Percentiles rank a stretch among this genome's conserved stretches.
Conservation (phyloP, 2,329 filamentous ascomycete genomes). For the Cladosporium phlei region DNA sequence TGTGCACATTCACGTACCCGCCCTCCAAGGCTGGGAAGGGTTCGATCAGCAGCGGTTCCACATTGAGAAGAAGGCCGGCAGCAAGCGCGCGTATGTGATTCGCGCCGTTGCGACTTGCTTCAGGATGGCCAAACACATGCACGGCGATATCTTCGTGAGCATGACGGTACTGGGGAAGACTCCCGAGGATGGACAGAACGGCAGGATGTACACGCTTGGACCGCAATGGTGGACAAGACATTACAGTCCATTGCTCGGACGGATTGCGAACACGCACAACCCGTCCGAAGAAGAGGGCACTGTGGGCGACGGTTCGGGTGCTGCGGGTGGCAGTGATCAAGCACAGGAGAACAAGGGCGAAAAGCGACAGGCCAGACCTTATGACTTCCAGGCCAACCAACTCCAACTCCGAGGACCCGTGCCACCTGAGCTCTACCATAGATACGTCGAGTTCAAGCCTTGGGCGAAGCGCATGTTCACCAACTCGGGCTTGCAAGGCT, state of each 20-base stretch:
- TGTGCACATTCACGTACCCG: constrained; percentile 63
- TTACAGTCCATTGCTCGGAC: constrained; percentile 82
- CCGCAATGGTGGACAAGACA: constrained; percentile 76
- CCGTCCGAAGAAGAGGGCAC: constrained; percentile 36
- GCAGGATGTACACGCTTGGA: constrained; percentile 73
- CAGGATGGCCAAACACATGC: constrained; percentile 59
- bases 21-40: constrained; percentile 64
- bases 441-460: constrained; percentile 87
- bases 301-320: not conserved
- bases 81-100: constrained; percentile 77
- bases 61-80: constrained; percentile 78
- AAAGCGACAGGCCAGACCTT: constrained; percentile 56
- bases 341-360: constrained; percentile 16
- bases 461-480: constrained; percentile 89
- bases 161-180: constrained; percentile 74
- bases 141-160: constrained; percentile 66
- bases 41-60: constrained; percentile 61
- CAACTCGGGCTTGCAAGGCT: constrained; percentile 69
- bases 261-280: constrained; percentile 64
- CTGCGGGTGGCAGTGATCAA: constrained; percentile 11
- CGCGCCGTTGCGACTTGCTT: constrained; percentile 64
- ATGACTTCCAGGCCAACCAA: constrained; percentile 86
- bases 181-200: constrained; percentile 49
- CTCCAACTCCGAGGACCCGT: constrained; percentile 82
- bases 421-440: constrained; percentile 75